phyloP scores from a whole-genome alignment of 192 early-diverging fungal species.

The Linnemannia elongata region DNA sequence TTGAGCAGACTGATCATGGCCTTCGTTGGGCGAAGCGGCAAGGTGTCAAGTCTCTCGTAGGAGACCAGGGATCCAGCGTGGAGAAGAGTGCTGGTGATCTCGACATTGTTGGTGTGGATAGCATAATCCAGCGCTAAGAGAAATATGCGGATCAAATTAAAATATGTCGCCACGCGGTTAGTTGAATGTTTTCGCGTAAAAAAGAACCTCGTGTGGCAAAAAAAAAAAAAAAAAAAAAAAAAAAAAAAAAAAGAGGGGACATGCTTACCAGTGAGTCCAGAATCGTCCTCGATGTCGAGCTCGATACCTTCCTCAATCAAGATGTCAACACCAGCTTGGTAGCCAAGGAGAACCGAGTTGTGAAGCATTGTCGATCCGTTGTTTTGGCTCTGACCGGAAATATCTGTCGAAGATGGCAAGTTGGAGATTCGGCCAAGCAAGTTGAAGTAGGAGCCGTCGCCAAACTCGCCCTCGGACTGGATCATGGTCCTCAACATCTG shows the following conservation, averaged over 20 bases:
- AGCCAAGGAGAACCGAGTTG: conserved; percentile 49
- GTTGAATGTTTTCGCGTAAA: not conserved
- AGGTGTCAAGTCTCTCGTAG: conserved; percentile 24
- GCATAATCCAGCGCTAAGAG: conserved; percentile 51
- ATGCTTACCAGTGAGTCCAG: conserved; percentile 48
- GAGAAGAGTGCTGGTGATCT: conserved; percentile 35
- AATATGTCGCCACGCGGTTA: not conserved
- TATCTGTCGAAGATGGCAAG: conserved; percentile 42
- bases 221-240: not conserved
- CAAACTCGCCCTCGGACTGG: conserved; percentile 38
- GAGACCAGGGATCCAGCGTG: conserved; percentile 48
- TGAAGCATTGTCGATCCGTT: conserved; percentile 56
- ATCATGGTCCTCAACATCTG: conserved; percentile 51
- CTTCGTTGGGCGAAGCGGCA: conserved; percentile 25
- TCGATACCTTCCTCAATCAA: conserved; percentile 55
- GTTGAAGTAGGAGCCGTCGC: conserved; percentile 38
- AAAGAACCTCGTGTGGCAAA: not conserved
- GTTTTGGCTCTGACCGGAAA: conserved; percentile 42
- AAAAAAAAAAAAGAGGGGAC: not conserved
- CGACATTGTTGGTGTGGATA: conserved; percentile 46
- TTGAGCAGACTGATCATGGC: conserved; percentile 30
- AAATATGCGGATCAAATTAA: not conserved
- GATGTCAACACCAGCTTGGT: conserved; percentile 40
- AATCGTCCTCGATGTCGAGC: conserved; percentile 48
- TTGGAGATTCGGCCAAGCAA: conserved; percentile 28